phyloP scores from a whole-genome alignment of 352 stramenopile genomes.

The Pythium periplocum region DNA sequence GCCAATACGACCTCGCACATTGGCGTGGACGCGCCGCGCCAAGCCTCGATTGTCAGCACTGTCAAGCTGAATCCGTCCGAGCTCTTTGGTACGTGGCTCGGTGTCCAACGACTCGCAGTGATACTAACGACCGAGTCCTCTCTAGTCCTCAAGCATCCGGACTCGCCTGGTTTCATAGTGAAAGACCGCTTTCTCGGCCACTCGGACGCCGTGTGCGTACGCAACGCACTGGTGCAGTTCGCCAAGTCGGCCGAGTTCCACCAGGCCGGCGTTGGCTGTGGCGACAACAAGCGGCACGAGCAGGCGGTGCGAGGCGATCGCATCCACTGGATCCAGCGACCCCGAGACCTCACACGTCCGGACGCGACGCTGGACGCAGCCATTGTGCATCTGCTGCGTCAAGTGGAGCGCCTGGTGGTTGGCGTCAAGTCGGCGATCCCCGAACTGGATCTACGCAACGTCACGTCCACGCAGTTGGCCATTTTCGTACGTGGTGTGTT shows the following conservation, averaged over 20 bases:
- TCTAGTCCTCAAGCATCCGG: not conserved
- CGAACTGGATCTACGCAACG: conserved; percentile 50
- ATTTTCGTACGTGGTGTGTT: conserved; percentile 52
- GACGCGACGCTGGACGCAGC: conserved; percentile 18
- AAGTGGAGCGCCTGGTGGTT: conserved; percentile 49
- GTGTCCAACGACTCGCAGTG: no score
- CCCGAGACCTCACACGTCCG: conserved; percentile 26
- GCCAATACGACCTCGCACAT: no score
- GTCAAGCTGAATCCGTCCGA: conserved; percentile 49
- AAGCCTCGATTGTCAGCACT: no score
- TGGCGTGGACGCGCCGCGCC: no score
- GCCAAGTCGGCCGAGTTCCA: conserved; percentile 28
- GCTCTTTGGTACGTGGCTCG: conserved; percentile 35
- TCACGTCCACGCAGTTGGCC: conserved; percentile 70
- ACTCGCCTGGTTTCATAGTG: conserved; percentile 51
- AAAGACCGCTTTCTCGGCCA: conserved; percentile 42
- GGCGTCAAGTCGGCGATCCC: conserved; percentile 43
- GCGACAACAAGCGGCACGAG: conserved; percentile 34
- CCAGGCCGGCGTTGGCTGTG: conserved; percentile 41
- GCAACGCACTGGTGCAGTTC: conserved; percentile 30
- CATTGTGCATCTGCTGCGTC: conserved; percentile 39
- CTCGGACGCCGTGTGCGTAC: conserved; percentile 25
- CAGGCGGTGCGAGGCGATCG: conserved; percentile 47
- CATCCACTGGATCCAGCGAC: conserved; percentile 59
- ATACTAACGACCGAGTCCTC: no score